Base-by-base conservation (phyloP, 1,284 basidiomycete genomes). In the Ganoderma lingzhi region DNA sequence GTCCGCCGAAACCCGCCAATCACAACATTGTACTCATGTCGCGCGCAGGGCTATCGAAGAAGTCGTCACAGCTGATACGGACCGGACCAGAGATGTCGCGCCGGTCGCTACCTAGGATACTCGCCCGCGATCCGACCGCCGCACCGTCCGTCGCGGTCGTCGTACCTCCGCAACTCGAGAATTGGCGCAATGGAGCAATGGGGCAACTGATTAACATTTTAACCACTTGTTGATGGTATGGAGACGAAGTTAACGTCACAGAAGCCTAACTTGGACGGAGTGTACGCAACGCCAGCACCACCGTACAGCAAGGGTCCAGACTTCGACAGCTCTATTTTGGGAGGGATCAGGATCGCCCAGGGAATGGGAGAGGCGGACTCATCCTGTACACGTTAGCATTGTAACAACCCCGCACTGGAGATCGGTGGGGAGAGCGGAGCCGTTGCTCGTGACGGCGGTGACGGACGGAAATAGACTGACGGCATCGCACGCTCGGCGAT, bases 221-320 rank as follows among this genome's bases (percentile, higher is more conserved):
- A 23, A 51, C 48, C 48, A 51, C 48, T 23, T 23, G 48, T 28
- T 12, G 23, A 4, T 23, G 23, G 30, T 14, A 3, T 12, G 30
- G 53, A 32, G 51, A 30, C 28, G 23, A 23, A 23, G 53, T 15
- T 35, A 56, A 32, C 53, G 53, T 32, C 30, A 35, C 6, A 15
- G 30, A 56, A 32, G 32, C 53, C 30, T 32, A 56, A 56, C 53
- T 56, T 17, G 53, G 53, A 32, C 32, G 15, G 28, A 56, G 30
- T 56, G 53, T 56, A 56, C 53, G 30, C 53, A 56, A 30, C 53
- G 23, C 51, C 28, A 48, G 30, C 53, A 56, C 53, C 30, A 17
- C 53, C 53, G 53, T 56, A 56, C 53, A 56, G 53, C 53, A 56
- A 56, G 53, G 53, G 53, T 56, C 53, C 30, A 56, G 53, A 23